These are phyloP conservation scores for Mollisiaceae sp. DNA, from an alignment of 2,329 filamentous ascomycete species.

Conservation along the genomic window DNA sequence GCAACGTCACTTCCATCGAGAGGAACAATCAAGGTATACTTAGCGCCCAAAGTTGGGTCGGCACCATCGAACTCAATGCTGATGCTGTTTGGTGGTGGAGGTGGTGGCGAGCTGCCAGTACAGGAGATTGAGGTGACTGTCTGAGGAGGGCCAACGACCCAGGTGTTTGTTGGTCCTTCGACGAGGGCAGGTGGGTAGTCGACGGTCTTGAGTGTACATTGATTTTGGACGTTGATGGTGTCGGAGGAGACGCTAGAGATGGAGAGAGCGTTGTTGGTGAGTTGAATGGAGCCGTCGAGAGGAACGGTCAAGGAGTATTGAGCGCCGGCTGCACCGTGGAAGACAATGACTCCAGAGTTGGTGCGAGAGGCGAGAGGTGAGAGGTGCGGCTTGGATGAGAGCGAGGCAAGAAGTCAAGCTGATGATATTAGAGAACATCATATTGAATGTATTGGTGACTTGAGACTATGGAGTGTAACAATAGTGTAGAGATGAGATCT, in stretches of 20 bases:
- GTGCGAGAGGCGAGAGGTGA: slow-evolving; percentile 11
- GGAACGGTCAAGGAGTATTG: slow-evolving; percentile 32
- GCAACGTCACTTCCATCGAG: slow-evolving; percentile 31
- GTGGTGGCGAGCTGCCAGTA: background rate
- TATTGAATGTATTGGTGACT: slow-evolving; percentile 23
- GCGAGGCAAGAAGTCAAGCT: slow-evolving; percentile 28
- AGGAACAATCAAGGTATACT: slow-evolving; percentile 33
- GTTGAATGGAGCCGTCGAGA: slow-evolving; percentile 26
- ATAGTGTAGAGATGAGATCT: background rate
- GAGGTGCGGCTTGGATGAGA: slow-evolving; percentile 29
- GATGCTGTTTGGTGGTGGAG: slow-evolving; percentile 21
- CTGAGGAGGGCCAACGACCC: slow-evolving; percentile 38
- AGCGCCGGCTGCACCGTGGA: slow-evolving; percentile 37
- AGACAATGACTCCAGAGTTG: slow-evolving; percentile 23
- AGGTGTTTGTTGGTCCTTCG: slow-evolving; percentile 29
- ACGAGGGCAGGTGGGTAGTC: slow-evolving; percentile 36
- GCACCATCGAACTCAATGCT: slow-evolving; percentile 38
- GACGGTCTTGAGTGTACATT: slow-evolving; percentile 36
- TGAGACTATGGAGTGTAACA: background rate
- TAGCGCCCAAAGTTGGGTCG: slow-evolving; percentile 30
- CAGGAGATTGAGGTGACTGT: slow-evolving; percentile 35
- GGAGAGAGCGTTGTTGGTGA: slow-evolving; percentile 34
- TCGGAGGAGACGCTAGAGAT: slow-evolving; percentile 34
- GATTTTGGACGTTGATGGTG: slow-evolving; percentile 24
- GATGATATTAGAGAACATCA: slow-evolving; percentile 31